Evolutionary conservation across 306 rosid genomes (phyloP), one percentile per base, ranked within the genome.

Genomic region (Prunus fruticosa): DNA sequence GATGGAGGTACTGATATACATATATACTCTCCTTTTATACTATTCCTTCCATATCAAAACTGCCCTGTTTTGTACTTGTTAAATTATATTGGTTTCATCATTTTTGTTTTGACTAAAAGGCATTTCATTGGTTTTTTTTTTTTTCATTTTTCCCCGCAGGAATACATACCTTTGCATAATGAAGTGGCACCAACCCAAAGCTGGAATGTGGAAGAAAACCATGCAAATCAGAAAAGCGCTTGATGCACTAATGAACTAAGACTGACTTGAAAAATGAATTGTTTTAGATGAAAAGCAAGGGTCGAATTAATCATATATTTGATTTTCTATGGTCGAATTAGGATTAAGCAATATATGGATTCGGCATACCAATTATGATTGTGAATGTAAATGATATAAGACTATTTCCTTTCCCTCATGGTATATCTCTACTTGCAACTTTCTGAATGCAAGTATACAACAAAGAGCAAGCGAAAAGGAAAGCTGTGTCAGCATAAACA

Each of bases 181-280:
- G 80, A 77, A 64, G 87, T 81, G 67, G 80, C 78, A 72, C 45
- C 88, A 38, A 58, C 32, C 30, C 80, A 79, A 71, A 67, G 78
- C 49, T 82, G 86, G 73, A 54, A 57, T 34, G 64, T 45, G 32
- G 77, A 75, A 69, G 77, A 58, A 52, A 78, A 56, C 76, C 63
- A 73, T 50, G 34, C 61, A 64, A 28, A 70, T 51, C n/a, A 19
- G 10, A 53, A 19, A 53, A 19, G 8, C 23, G 23, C 20, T 53
- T 53, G 23, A 53, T 53, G n/a, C 20, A 53, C 58, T 53, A 53
- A 53, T 15, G 67, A 18, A 27, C 64, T 25, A 23, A 23, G 38
- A 60, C 19, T 2, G 64, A 12, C 64, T 60, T 60, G 16, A 60
- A 15, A 11, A 60, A 60, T 60, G 38, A 60, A 23, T 6, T 63